These are phyloP conservation scores for Monosporascus ibericus DNA, from an alignment of 2,329 filamentous ascomycete genomes.

Conservation along the genomic window DNA sequence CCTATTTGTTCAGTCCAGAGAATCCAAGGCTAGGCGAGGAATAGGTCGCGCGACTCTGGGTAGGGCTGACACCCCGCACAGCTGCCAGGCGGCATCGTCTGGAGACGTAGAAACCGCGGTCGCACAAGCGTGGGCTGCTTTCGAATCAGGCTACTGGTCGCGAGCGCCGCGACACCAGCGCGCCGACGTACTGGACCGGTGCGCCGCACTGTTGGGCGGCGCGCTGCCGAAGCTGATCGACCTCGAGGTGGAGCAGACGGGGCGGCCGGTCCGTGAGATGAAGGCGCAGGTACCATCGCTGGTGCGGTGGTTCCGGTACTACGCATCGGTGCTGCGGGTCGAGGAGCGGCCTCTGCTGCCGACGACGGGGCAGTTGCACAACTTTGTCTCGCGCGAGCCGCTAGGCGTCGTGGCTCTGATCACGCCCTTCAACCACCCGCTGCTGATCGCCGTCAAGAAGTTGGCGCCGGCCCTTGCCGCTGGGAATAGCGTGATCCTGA, in stretches of 20 bases:
- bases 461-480: constrained; percentile 54
- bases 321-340: constrained; percentile 59
- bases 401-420: constrained; percentile 53
- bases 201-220: constrained; percentile 46
- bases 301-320: constrained; percentile 67
- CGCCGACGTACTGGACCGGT: constrained; percentile 56
- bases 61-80: constrained; percentile 11
- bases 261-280: constrained; percentile 64
- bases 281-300: constrained; percentile 60
- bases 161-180: constrained; percentile 48
- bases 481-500: constrained; percentile 54
- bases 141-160: constrained; percentile 51
- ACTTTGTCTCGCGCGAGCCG: constrained; percentile 47
- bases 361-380: constrained; percentile 54
- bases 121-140: constrained; percentile 35
- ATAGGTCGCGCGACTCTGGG: constrained; percentile 1
- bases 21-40: not conserved
- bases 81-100: constrained; percentile 42
- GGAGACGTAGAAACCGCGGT: constrained; percentile 38
- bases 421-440: constrained; percentile 53
- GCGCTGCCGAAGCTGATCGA: constrained; percentile 51
- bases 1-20: not conserved
- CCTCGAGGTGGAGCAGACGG: constrained; percentile 63
- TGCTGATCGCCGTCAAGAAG: constrained; percentile 55
- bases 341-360: constrained; percentile 62